Percentiles rank a stretch among this genome's conserved stretches.
Evolutionary conservation across 768 basidiomycete genomes (phyloP).

Genomic region (Boletus sp.): DNA sequence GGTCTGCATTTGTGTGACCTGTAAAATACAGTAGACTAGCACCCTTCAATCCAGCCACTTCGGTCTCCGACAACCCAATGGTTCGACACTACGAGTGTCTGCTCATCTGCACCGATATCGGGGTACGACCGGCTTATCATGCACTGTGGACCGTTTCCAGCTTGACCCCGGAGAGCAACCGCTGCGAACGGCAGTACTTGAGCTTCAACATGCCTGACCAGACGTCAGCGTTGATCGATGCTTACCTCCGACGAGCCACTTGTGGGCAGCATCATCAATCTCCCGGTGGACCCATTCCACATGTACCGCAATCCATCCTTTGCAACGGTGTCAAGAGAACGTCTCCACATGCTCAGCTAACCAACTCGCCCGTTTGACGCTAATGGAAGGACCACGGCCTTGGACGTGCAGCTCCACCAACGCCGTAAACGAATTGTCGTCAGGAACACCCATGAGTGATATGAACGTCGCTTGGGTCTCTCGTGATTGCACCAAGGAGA

Average conservation of each 20-base stretch:
- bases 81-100: not conserved
- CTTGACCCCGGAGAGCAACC: no score
- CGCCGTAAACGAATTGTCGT: not conserved
- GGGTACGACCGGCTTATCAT: not conserved
- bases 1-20: no score
- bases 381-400: conserved; percentile 7
- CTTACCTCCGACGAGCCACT: not conserved
- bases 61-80: not conserved
- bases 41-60: not conserved
- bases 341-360: conserved; percentile 2
- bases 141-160: not conserved
- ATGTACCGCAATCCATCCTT: conserved; percentile 6
- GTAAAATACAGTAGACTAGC: no score
- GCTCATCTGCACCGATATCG: not conserved
- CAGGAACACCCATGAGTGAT: conserved; percentile 3
- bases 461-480: not conserved
- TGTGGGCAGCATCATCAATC: not conserved
- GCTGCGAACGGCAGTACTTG: not conserved
- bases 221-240: no score
- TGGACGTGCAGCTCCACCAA: conserved; percentile 2
- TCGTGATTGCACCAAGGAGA: conserved; percentile 5
- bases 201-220: not conserved
- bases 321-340: conserved; percentile 8
- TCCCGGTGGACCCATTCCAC: conserved; percentile 1
- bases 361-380: not conserved